These are phyloP conservation scores for Geranium rotundifolium DNA, from an alignment of 345 rosid species.

Conservation along the genomic window DNA sequence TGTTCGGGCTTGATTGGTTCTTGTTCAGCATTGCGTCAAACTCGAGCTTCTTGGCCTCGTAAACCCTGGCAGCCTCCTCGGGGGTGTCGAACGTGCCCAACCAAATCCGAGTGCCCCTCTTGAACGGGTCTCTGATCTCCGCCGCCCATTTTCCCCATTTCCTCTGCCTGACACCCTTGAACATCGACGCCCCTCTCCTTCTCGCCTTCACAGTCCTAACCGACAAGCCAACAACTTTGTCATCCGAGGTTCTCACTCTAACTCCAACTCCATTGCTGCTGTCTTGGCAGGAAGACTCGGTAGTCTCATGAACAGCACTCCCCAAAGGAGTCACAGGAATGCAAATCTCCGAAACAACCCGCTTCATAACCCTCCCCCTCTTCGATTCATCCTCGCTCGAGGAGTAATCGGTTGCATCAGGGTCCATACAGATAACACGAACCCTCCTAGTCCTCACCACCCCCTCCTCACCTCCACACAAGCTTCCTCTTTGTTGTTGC, in stretches of 20 bases:
- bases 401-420: conserved; percentile 84
- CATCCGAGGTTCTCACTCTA: conserved; percentile 12
- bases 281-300: conserved; percentile 55
- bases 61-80: conserved; percentile 73
- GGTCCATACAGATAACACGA: conserved; percentile 62
- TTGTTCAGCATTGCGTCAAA: conserved; percentile 29
- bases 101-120: conserved; percentile 44
- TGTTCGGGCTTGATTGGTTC: conserved; percentile 9
- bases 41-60: conserved; percentile 51
- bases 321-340: conserved; percentile 19
- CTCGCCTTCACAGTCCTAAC: too few relatives aligned
- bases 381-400: conserved; percentile 67
- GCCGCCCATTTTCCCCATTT: conserved; percentile 95
- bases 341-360: conserved; percentile 47
- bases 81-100: conserved; percentile 60
- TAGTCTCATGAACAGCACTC: conserved; percentile 7
- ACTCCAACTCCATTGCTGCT: conserved; percentile 28
- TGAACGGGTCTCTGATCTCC: conserved; percentile 58
- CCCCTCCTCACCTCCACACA: conserved; percentile 10
- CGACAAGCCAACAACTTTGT: too few relatives aligned
- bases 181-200: conserved; percentile 8
- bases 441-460: conserved; percentile 33
- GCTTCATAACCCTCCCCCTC: conserved; percentile 21
- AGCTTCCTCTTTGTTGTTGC: conserved; percentile 6
- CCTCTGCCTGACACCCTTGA: conserved; percentile 62